phyloP scores from a whole-genome alignment of 225 moss, liverwort and hornwort genomes.

The Neckera pumila region DNA sequence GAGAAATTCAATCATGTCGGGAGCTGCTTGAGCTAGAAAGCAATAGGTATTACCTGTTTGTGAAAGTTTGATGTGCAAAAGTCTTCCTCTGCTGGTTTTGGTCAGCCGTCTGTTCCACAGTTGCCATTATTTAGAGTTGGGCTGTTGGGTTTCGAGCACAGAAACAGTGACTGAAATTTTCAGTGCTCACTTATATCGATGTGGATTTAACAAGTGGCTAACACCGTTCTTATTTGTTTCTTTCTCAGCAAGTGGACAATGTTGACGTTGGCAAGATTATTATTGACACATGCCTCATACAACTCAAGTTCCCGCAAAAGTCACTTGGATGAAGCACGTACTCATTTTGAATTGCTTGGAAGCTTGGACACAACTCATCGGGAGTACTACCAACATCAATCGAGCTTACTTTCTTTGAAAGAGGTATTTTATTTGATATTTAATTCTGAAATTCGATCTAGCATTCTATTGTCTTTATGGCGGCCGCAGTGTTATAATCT shows the following conservation, averaged over 20 bases:
- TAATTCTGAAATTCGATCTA: not conserved
- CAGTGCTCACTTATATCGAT: not conserved
- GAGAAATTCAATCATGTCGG: conserved; percentile 59
- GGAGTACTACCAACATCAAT: conserved; percentile 59
- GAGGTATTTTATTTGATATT: conserved; percentile 8
- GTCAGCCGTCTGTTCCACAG: not conserved
- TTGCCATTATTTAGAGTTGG: not conserved
- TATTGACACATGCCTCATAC: conserved; percentile 34
- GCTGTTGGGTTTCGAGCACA: not conserved
- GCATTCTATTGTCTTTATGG: not conserved
- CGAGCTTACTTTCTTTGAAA: conserved; percentile 34
- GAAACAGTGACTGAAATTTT: not conserved
- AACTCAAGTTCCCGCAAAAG: conserved; percentile 18
- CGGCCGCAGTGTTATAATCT: not conserved
- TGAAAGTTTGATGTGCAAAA: not conserved
- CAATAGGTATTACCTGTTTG: conserved; percentile 41
- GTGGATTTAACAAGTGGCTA: not conserved
- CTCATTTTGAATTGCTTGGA: conserved; percentile 41
- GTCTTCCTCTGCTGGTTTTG: not conserved
- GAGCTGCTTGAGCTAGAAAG: conserved; percentile 82
- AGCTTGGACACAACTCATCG: conserved; percentile 45
- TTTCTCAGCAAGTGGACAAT: conserved; percentile 85
- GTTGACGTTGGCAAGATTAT: conserved; percentile 72
- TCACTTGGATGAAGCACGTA: conserved; percentile 43
- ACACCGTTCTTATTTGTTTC: not conserved